Conservation (phyloP, 169 alveolate genomes). For the Amoebophrya sp. region DNA sequence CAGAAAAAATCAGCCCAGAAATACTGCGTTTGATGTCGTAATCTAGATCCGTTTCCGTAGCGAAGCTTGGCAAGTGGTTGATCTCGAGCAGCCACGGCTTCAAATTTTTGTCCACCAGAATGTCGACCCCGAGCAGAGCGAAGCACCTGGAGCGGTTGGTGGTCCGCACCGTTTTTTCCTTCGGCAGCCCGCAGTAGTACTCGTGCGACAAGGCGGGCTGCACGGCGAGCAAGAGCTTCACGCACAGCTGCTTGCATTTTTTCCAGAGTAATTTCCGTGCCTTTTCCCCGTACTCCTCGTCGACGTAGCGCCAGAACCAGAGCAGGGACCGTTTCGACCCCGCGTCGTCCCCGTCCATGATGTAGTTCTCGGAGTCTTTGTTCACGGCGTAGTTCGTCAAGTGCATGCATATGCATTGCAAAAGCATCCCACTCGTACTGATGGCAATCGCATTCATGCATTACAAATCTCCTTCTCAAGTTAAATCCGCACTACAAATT, state of each 20-base stretch:
- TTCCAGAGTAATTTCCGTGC: not conserved
- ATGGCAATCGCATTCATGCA: too few relatives aligned
- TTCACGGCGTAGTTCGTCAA: slow-evolving; percentile 75
- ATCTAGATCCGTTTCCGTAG: slow-evolving; percentile 72
- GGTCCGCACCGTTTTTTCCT: slow-evolving; percentile 56
- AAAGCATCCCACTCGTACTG: too few relatives aligned
- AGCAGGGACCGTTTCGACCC: not conserved
- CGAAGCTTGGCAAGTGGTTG: slow-evolving; percentile 78
- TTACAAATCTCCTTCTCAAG: too few relatives aligned
- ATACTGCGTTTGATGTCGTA: slow-evolving; percentile 59
- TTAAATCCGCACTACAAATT: too few relatives aligned
- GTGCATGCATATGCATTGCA: too few relatives aligned
- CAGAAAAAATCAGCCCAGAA: not conserved
- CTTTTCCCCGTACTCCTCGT: not conserved
- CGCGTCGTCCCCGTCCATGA: slow-evolving; percentile 49
- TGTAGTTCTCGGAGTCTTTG: slow-evolving; percentile 61
- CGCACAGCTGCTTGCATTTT: slow-evolving; percentile 16
- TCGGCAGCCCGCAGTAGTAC: slow-evolving; percentile 41
- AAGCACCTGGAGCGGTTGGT: slow-evolving; percentile 55
- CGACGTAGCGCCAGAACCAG: not conserved
- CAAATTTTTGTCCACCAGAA: slow-evolving; percentile 72
- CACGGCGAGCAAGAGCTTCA: not conserved
- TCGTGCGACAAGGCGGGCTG: slow-evolving; percentile 8
- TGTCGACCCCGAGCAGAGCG: slow-evolving; percentile 78
- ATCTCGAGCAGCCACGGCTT: slow-evolving; percentile 88